phyloP scores from a whole-genome alignment of 305 asterid species.

The Andrographis paniculata region DNA sequence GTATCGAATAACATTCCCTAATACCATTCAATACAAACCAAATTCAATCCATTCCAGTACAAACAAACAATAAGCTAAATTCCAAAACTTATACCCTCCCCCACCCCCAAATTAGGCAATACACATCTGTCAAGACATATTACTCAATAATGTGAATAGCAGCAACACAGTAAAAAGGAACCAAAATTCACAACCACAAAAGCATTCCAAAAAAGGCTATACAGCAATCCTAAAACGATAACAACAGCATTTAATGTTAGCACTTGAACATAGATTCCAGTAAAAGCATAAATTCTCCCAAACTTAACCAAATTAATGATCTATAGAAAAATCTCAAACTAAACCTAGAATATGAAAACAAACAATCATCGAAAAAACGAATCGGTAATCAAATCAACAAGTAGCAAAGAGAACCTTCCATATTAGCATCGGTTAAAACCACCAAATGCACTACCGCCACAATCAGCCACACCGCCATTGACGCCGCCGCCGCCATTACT shows the following conservation, averaged over 20 bases:
- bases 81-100: no score
- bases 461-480: conserved; percentile 52
- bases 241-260: conserved; percentile 9
- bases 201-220: conserved; percentile 1
- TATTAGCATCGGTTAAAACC: conserved; percentile 58
- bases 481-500: conserved; percentile 28
- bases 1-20: no score
- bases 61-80: no score
- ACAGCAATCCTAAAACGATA: conserved; percentile 1
- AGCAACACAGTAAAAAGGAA: no score
- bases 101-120: no score
- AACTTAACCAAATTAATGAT: conserved; percentile 4
- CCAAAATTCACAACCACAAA: background rate
- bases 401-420: conserved; percentile 49
- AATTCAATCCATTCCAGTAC: no score
- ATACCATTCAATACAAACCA: no score
- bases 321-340: conserved; percentile 8
- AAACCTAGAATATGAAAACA: conserved; percentile 8
- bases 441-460: conserved; percentile 43
- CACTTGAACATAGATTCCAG: background rate
- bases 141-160: background rate
- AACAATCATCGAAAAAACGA: background rate
- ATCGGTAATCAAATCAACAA: background rate
- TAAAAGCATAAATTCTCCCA: background rate
- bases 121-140: background rate